Base-by-base conservation (phyloP, 2,329 filamentous ascomycete genomes). In the Aureobasidium sp. region DNA sequence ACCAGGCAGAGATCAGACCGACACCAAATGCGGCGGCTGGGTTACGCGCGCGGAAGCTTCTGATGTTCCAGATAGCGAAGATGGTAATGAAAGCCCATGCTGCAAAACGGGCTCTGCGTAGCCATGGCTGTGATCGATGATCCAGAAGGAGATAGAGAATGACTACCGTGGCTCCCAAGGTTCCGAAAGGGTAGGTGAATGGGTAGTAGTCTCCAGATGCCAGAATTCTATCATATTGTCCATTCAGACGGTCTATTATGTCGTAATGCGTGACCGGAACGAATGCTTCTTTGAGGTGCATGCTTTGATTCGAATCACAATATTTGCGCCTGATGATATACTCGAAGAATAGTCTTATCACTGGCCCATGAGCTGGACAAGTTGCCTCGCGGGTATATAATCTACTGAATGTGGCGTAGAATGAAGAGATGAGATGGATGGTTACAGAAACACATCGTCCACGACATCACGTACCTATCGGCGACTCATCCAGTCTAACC, bases 1-100 rank as follows among this genome's bases (percentile, higher is more conserved):
- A 79, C 80, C 81, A 87, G 17, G 78, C 73, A 20, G 75, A 78
- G 8, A 82, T 71, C 20, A 87, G 66, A 0, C 84, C 84, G 17
- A 84, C 72, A 15, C 80, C 80, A 65, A 85, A 82, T 0, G 81
- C 79, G 65, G 80, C 76, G 1, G 78, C 81, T 26, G 82, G 74
- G 29, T 76, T 75, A 8, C 79, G 72, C n/a, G 78, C 78, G 64
- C 80, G 77, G 47, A 76, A 79, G 47, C 75, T 75, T 12, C 67
- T 63, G 20, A 82, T 75, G 13, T 72, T 72, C 66, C 79, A 80
- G 15, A 72, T 64, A n/a, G 77, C 75, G 56, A 79, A 73, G 4
- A 69, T 73, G 10, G 78, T 66, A 43, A 80, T 73, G 48, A 77
- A 68, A 0, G 71, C 74, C 67, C 81, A 83, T 1, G 79, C 71